Conservation (phyloP, 768 basidiomycete genomes). For the Clitopilus hobsonii region DNA sequence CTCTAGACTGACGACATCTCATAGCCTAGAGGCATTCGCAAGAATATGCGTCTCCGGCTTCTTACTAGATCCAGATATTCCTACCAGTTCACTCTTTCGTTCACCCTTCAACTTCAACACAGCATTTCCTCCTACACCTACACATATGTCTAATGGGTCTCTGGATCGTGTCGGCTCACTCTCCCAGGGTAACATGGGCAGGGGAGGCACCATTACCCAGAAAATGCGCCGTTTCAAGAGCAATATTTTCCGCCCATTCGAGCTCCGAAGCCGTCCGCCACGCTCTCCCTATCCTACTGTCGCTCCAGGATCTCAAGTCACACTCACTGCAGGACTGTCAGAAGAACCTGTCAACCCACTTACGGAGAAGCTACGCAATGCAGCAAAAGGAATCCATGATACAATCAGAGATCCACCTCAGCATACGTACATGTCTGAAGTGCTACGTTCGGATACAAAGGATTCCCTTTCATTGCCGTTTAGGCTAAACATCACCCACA, state of each 20-base stretch:
- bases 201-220: constrained; percentile 42
- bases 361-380: constrained; percentile 26
- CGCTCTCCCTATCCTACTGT: constrained; percentile 19
- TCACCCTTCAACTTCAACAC: constrained; percentile 28
- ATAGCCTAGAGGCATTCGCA: constrained; percentile 77
- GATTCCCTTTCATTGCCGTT: constrained; percentile 58
- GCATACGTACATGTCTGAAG: constrained; percentile 46
- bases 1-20: constrained; percentile 4
- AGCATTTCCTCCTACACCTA: constrained; percentile 21
- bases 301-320: constrained; percentile 16
- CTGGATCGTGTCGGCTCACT: constrained; percentile 17
- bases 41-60: constrained; percentile 90
- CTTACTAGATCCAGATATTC: constrained; percentile 77
- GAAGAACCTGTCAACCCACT: constrained; percentile 18
- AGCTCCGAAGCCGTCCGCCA: constrained; percentile 28
- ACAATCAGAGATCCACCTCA: constrained; percentile 39
- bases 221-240: constrained; percentile 38
- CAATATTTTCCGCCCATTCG: constrained; percentile 52
- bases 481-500: constrained; percentile 50
- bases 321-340: constrained; percentile 22
- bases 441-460: constrained; percentile 38
- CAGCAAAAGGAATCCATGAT: constrained; percentile 30
- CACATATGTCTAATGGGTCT: constrained; percentile 21
- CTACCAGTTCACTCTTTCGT: constrained; percentile 44
- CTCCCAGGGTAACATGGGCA: constrained; percentile 32